A percentile compares a stretch with the other conserved stretches of the same genome.
These are phyloP conservation scores for Potentilla sterilis DNA, from an alignment of 306 rosid species.

Conservation along the genomic window DNA sequence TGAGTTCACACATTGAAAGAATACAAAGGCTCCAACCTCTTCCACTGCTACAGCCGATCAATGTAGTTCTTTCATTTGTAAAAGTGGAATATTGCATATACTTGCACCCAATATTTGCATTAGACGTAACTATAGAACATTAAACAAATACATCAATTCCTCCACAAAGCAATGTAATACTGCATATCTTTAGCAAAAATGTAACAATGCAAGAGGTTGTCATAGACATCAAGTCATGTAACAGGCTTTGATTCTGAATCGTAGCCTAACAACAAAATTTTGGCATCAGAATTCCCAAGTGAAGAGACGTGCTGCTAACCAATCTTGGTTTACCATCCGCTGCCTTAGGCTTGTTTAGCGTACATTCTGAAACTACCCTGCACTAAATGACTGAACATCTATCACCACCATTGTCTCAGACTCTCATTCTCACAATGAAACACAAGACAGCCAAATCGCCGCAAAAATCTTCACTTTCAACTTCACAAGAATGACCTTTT, in stretches of 20 bases:
- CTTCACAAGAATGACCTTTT: not conserved
- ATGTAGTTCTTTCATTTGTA: not conserved
- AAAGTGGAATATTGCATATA: not conserved
- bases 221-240: not conserved
- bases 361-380: conserved; percentile 1
- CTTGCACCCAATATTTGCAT: conserved; percentile 2
- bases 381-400: not conserved
- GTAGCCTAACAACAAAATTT: not conserved
- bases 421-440: not conserved
- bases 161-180: not conserved
- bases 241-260: conserved; percentile 9
- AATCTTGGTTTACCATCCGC: not conserved
- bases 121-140: not conserved
- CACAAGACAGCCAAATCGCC: not conserved
- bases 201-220: not conserved
- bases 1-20: conserved; percentile 3
- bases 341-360: not conserved
- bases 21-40: conserved; percentile 12
- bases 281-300: not conserved
- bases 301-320: not conserved
- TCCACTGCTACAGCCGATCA: not conserved
- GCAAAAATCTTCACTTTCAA: not conserved
- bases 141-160: not conserved
- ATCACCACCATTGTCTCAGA: not conserved
- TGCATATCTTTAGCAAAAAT: not conserved